Conservation (phyloP, 1,284 basidiomycete species). For the Neonothopanus nambi region DNA sequence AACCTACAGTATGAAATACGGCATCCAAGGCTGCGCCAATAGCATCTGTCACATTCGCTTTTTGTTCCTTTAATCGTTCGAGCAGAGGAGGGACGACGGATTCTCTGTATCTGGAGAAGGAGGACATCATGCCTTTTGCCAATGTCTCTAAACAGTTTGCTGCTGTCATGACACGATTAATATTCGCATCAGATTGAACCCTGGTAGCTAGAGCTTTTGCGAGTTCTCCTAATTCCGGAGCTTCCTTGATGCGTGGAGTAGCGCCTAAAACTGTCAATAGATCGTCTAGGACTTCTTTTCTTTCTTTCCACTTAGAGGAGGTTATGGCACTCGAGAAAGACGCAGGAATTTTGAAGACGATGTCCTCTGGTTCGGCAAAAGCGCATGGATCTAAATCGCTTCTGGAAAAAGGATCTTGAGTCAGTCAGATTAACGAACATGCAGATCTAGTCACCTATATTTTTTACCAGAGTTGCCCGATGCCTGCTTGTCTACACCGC, state of each 20-base stretch:
- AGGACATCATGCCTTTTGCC: conserved; percentile 76
- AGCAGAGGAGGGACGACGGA: conserved; percentile 79
- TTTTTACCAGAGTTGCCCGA: conserved; percentile 32
- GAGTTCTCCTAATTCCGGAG: conserved; percentile 74
- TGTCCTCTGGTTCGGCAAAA: conserved; percentile 83
- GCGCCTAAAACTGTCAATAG: conserved; percentile 72
- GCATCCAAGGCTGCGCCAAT: conserved; percentile 90
- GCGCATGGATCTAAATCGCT: conserved; percentile 79
- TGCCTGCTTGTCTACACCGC: conserved; percentile 37
- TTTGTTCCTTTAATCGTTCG: conserved; percentile 94
- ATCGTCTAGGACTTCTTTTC: conserved; percentile 90
- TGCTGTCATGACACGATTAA: conserved; percentile 92
- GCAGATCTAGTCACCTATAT: conserved; percentile 28
- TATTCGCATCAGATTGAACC: conserved; percentile 90
- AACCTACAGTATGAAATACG: conserved; percentile 77
- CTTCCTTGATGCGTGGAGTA: conserved; percentile 79
- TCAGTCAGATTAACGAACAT: conserved; percentile 6
- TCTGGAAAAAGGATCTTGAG: conserved; percentile 20
- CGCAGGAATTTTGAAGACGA: conserved; percentile 73
- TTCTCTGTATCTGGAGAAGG: conserved; percentile 80
- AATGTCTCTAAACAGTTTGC: conserved; percentile 86
- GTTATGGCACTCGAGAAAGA: conserved; percentile 74
- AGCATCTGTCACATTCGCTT: conserved; percentile 86
- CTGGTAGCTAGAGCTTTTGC: conserved; percentile 78
- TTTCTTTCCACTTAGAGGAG: conserved; percentile 98